Evolutionary conservation across 2,329 filamentous ascomycete species (phyloP).

Genomic region (Colletotrichum gigasporum): DNA sequence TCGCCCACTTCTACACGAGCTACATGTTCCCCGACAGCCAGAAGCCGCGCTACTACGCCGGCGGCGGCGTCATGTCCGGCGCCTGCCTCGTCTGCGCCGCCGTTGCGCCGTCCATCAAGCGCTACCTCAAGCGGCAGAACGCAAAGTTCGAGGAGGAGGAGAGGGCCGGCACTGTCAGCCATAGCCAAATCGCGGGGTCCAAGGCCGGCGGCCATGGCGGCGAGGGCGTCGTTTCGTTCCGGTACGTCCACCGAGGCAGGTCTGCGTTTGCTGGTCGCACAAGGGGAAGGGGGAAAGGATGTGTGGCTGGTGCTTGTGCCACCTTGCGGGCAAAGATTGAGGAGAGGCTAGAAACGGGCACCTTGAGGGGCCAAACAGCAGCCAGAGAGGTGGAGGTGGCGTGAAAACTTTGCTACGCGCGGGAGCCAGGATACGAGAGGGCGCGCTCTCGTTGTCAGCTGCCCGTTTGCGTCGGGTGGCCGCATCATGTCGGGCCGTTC

Average conservation of each 20-base stretch:
- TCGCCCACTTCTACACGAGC: conserved; percentile 41
- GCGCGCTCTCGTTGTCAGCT: too few species aligned
- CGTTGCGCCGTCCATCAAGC: conserved; percentile 40
- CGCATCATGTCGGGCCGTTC: too few species aligned
- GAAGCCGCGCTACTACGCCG: conserved; percentile 41
- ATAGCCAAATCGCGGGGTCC: conserved; percentile 5
- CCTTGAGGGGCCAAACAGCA: too few species aligned
- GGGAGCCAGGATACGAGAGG: too few species aligned
- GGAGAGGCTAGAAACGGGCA: too few species aligned
- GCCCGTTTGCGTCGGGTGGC: too few species aligned
- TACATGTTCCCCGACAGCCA: conserved; percentile 43
- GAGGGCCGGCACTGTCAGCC: conserved; percentile 16
- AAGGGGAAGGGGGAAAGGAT: too few species aligned
- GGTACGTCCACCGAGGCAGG: conserved; percentile 11
- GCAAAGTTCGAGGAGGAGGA: conserved; percentile 36
- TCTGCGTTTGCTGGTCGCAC: too few species aligned
- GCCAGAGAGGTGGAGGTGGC: too few species aligned
- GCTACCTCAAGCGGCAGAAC: conserved; percentile 37
- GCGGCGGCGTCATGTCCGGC: conserved; percentile 38
- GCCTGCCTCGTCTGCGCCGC: conserved; percentile 36
- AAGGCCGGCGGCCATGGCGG: conserved; percentile 9
- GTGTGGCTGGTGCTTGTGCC: too few species aligned
- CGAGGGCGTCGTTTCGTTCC: conserved; percentile 8
- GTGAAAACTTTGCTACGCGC: too few species aligned
- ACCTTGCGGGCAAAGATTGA: too few species aligned